Evolutionary conservation across 768 basidiomycete genomes (phyloP), one percentile per base, ranked within the genome.

Genomic region (Auricularia sp.): DNA sequence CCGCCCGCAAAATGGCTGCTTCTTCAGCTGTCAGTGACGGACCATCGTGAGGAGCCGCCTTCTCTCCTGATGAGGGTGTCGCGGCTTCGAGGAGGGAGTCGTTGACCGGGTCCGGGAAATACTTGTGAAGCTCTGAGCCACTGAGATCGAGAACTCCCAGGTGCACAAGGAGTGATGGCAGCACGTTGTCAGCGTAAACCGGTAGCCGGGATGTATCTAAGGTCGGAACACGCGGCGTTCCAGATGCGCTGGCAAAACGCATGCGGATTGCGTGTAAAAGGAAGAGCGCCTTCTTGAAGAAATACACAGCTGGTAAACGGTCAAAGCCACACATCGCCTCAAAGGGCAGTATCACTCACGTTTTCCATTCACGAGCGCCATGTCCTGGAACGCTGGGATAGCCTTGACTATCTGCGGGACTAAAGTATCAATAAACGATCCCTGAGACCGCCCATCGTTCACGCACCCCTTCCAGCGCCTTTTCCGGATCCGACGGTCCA

Each of bases 261-360:
- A 87, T 72, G 33, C 74, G 75, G 61, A 94, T 75, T 33, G 84
- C 86, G 67, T 90, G 84, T 62, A 93, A 77, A 62, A 94, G 81
- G 74, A 92, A 91, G 36, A 96, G 77, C 2, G 89, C 91, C 71
- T 94, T 96, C 75, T 93, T 93, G 81, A 93, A 91, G 71, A 90
- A 84, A 75, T 91, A 94, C 29, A 93, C 79, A n/a, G 84, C 90
- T 92, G 68, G 39, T 12, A 35, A 29, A 44, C 44, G 7, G 51
- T 61, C 23, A 47, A 34, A 36, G 35, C 21, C n/a, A 21, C 5
- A 36, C 29, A 39, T 61, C 42, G 36, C 61, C 42, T 36, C n/a
- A 39, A 36, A 61, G 56, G 64, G 66, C 42, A 35, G 44, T 36
- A 39, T 53, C 6, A 77, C 83, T 67, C 70, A 90, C 90, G 81